Percentiles rank a stretch among this genome's conserved stretches.
These are phyloP conservation scores for Hirsutella minnesotensis DNA, from an alignment of 2,329 filamentous ascomycete species.

Conservation along the genomic window DNA sequence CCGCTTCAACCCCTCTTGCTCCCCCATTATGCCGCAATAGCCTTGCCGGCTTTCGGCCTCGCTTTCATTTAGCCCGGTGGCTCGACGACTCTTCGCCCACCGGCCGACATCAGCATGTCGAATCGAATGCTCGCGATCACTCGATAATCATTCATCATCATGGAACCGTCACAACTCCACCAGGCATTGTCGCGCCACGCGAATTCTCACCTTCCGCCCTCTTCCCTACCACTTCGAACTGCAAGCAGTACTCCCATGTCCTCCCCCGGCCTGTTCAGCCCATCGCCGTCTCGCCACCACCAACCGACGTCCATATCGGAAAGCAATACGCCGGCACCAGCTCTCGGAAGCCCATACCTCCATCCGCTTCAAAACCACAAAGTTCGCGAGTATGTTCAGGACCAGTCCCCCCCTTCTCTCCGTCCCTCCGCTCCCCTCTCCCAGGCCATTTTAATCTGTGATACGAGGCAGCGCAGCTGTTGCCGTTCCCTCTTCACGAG, in stretches of 20 bases:
- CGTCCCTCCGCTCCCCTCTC: background rate
- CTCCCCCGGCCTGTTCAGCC: constrained; percentile 50
- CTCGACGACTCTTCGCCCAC: constrained; percentile 3
- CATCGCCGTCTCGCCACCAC: constrained; percentile 28
- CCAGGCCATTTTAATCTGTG: no score
- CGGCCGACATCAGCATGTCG: constrained; percentile 6
- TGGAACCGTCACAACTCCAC: constrained; percentile 6
- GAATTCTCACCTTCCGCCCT: constrained; percentile 20
- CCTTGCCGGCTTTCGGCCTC: constrained; percentile 4
- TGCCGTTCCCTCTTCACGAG: background rate
- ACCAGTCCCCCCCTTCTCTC: background rate
- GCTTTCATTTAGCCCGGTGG: constrained; percentile 3
- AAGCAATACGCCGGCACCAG: constrained; percentile 37
- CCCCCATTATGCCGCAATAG: constrained; percentile 8
- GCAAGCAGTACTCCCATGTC: constrained; percentile 46
- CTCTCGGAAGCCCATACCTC: constrained; percentile 46
- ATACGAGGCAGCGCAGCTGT: background rate
- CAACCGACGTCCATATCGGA: constrained; percentile 36
- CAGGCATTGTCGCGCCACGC: constrained; percentile 15
- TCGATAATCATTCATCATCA: constrained; percentile 4
- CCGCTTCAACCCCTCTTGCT: background rate
- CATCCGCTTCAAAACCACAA: constrained; percentile 62
- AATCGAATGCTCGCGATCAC: constrained; percentile 4
- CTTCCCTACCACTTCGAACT: constrained; percentile 31
- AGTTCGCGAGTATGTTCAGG: constrained; percentile 52